Evolutionary conservation across 192 early-diverging fungal genomes (phyloP).

Genomic region (Coemansia sp.): DNA sequence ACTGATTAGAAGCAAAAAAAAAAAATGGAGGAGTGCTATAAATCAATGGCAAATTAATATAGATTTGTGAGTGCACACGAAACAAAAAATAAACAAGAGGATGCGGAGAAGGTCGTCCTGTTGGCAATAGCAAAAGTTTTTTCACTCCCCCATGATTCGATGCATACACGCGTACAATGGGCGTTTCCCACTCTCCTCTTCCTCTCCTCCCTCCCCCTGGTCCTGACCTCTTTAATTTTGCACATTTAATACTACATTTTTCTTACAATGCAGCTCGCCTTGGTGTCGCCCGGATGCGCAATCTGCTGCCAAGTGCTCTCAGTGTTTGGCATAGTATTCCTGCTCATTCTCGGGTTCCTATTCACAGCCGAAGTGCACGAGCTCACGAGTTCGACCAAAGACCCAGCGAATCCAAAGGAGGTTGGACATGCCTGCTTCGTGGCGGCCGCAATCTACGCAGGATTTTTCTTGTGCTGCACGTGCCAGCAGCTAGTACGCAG

Average conservation of each 20-base stretch:
- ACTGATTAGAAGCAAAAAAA: neutral
- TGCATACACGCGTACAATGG: neutral
- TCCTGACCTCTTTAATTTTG: slow-evolving; percentile 2
- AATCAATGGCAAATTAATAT: neutral
- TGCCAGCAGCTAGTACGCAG: slow-evolving; percentile 49
- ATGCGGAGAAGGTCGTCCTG: neutral
- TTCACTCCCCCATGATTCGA: neutral
- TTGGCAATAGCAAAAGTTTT: neutral
- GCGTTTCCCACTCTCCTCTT: neutral
- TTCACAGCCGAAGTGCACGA: slow-evolving; percentile 52
- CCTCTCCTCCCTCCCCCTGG: neutral
- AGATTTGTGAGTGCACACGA: neutral
- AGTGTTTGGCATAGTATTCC: slow-evolving; percentile 51
- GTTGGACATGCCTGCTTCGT: slow-evolving; percentile 53
- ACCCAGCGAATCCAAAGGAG: slow-evolving; percentile 54
- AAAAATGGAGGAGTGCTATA: neutral
- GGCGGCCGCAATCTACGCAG: slow-evolving; percentile 49
- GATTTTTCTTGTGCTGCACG: slow-evolving; percentile 52
- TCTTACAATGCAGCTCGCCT: slow-evolving; percentile 48
- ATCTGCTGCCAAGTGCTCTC: slow-evolving; percentile 52
- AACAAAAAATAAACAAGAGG: neutral
- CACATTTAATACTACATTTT: neutral
- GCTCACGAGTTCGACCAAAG: slow-evolving; percentile 49
- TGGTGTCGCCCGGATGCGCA: slow-evolving; percentile 55
- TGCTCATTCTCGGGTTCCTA: slow-evolving; percentile 48